phyloP scores from a whole-genome alignment of 495 filamentous ascomycete species.

The Sphaerosporella brunnea region DNA sequence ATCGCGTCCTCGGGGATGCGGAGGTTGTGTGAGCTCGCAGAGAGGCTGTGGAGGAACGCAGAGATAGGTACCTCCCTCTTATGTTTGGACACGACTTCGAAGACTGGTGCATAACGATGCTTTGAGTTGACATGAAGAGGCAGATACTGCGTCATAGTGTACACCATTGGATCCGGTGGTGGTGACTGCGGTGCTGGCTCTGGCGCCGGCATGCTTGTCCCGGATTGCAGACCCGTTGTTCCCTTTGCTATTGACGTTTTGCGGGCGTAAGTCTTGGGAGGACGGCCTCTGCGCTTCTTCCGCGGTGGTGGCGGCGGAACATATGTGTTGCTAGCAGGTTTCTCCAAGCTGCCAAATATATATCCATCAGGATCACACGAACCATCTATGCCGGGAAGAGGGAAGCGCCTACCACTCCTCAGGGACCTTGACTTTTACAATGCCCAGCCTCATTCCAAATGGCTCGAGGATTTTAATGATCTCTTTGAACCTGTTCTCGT shows the following conservation, averaged over 20 bases:
- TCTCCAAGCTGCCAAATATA: too few species aligned
- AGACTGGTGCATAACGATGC: constrained; percentile 17
- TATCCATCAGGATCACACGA: not conserved
- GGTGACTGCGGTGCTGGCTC: not conserved
- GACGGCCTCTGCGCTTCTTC: not conserved
- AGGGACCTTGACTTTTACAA: constrained; percentile 15
- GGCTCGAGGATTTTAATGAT: constrained; percentile 17
- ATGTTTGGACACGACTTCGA: constrained; percentile 15
- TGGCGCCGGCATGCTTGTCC: not conserved
- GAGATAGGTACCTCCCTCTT: constrained; percentile 2
- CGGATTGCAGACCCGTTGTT: not conserved
- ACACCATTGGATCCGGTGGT: constrained; percentile 12
- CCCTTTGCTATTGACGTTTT: too few species aligned
- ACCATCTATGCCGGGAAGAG: not conserved
- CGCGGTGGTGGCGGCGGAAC: not conserved
- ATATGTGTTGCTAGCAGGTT: too few species aligned
- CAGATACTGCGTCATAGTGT: constrained; percentile 14
- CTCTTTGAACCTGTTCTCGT: constrained; percentile 14
- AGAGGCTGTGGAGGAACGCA: constrained; percentile 9
- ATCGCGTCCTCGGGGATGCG: constrained; percentile 12
- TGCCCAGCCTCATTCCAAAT: constrained; percentile 17
- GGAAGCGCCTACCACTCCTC: constrained; percentile 11
- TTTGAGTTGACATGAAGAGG: constrained; percentile 15
- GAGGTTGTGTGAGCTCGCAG: constrained; percentile 1
- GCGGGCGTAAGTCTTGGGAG: not conserved